Evolutionary conservation across 1,139 yeast genomes (phyloP), one percentile per base, ranked within the genome.

Genomic region (Scheffersomyces insectosa): DNA sequence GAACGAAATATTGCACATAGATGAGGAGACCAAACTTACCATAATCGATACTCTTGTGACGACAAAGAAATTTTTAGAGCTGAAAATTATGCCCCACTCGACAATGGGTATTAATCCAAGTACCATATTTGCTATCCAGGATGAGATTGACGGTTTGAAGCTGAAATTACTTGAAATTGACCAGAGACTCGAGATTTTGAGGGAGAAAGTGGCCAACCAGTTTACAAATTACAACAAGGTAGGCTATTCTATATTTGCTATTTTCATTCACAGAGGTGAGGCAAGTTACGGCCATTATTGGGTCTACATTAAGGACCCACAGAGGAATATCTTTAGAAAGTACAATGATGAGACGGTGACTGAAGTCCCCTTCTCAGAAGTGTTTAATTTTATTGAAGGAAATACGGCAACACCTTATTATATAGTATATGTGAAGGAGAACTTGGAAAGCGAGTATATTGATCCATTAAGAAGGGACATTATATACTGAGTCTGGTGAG

Each of bases 261-360:
- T 93, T 6, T 93, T 93, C 57, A 89, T 95, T 38, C 99, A 93
- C 63, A 74, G 97, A 42, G 99, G 99, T 6, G 96, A 90, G 56
- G 99, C 97, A 1, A 83, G 90, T 44, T 91, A 88, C 59, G 99
- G 99, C 3, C 99, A 93, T 64, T 93, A 93, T 62, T 93, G 98
- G 97, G 80, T 91, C 12, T 93, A 91, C 60, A 91, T 93, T 48
- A 81, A 80, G 49, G 98, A 93, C 62, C 81, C 84, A 10, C 76
- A 76, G 49, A 72, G 75, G 13, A 78, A 79, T 37, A 69, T 86
- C 29, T 93, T 83, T 79, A 73, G 97, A 47, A 91, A 88, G 70
- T 93, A 93, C 63, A 93, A 93, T 58, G 99, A 93, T 66, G 98
- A 93, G 58, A 76, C 79, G 11, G 95, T 93, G 14, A 82, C 89